Evolutionary conservation across 768 basidiomycete species (phyloP).

Genomic region (Pleurotus ostreatus): DNA sequence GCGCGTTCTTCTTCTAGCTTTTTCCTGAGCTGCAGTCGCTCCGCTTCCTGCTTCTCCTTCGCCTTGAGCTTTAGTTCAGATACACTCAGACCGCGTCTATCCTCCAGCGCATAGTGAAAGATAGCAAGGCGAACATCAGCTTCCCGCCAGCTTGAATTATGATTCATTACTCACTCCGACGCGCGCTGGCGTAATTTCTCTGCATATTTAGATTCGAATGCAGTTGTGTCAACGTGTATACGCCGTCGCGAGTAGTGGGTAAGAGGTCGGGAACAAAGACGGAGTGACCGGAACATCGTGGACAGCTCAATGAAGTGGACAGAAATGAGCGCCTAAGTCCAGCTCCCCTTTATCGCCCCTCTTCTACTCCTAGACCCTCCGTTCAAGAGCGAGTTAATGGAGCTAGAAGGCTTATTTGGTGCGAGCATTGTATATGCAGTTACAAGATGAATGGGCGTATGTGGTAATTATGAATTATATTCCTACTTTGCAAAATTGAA

Average conservation of each 20-base stretch:
- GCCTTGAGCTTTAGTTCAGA: conserved; percentile 30
- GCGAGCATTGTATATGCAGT: too few species aligned
- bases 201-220: conserved; percentile 54
- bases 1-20: conserved; percentile 12
- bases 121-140: conserved; percentile 18
- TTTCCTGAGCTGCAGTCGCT: conserved; percentile 19
- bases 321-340: neutral
- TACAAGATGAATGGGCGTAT: too few species aligned
- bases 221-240: conserved; percentile 5
- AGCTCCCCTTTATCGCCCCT: too few species aligned
- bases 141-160: conserved; percentile 11
- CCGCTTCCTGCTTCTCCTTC: conserved; percentile 23
- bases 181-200: conserved; percentile 65
- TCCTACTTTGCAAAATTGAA: too few species aligned
- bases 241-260: neutral
- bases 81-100: conserved; percentile 41
- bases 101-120: conserved; percentile 8
- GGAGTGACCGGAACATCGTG: neutral
- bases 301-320: too few species aligned
- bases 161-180: conserved; percentile 45
- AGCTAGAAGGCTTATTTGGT: too few species aligned
- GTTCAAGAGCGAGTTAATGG: too few species aligned
- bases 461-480: too few species aligned
- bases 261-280: neutral
- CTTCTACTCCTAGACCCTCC: too few species aligned